A percentile compares a stretch with the other conserved stretches of the same genome.
Evolutionary conservation across 2,329 filamentous ascomycete genomes (phyloP).

Genomic region (Juglanconis juglandina): DNA sequence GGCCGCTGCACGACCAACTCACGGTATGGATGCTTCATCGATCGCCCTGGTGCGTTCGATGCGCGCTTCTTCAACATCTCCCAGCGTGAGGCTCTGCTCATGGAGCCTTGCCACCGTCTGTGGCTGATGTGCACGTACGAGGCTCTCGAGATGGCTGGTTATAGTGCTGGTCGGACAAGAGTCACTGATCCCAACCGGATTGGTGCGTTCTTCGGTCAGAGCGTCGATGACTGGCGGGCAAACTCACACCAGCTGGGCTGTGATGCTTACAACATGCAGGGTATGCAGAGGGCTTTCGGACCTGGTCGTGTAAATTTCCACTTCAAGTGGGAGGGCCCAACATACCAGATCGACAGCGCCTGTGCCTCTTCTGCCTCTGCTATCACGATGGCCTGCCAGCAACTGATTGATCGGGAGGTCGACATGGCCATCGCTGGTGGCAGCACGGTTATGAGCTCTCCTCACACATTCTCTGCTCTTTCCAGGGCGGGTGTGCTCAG

Average conservation of each 20-base stretch:
- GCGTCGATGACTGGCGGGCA: constrained; percentile 16
- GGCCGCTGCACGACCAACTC: constrained; percentile 12
- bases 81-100: constrained; percentile 32
- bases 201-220: constrained; percentile 36
- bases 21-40: constrained; percentile 21
- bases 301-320: constrained; percentile 30
- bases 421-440: constrained; percentile 30
- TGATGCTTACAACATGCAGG: constrained; percentile 37
- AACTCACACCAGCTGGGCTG: constrained; percentile 14
- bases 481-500: constrained; percentile 30
- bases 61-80: constrained; percentile 39
- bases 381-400: constrained; percentile 33
- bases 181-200: constrained; percentile 20
- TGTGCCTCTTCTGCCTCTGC: constrained; percentile 37
- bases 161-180: constrained; percentile 15
- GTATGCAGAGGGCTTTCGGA: constrained; percentile 27
- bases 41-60: constrained; percentile 32
- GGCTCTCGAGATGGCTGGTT: constrained; percentile 28
- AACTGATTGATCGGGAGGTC: constrained; percentile 28
- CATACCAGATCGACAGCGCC: constrained; percentile 31
- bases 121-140: constrained; percentile 40
- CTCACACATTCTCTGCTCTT: constrained; percentile 23
- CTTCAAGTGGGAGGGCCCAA: constrained; percentile 34
- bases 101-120: constrained; percentile 39
- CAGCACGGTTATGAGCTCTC: constrained; percentile 27